A percentile compares a stretch with the other conserved stretches of the same genome.
These are phyloP conservation scores for Talaromyces amestolkiae DNA, from an alignment of 2,329 filamentous ascomycete species.

Conservation along the genomic window DNA sequence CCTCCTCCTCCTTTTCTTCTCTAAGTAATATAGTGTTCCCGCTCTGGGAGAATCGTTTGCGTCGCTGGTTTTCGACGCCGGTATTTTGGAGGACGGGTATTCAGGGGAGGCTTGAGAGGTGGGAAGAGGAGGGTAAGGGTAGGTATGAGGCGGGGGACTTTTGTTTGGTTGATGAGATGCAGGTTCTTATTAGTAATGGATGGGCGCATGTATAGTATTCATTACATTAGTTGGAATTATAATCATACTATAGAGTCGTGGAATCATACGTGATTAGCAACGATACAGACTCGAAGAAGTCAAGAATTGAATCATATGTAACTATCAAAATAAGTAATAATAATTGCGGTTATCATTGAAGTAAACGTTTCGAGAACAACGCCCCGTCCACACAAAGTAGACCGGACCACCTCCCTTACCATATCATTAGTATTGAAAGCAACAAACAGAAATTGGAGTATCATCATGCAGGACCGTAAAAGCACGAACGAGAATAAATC, in stretches of 20 bases:
- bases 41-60: conserved; percentile 57
- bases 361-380: background rate
- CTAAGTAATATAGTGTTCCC: conserved; percentile 48
- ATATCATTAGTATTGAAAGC: background rate
- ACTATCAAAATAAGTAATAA: background rate
- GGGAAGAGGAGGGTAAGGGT: conserved; percentile 23
- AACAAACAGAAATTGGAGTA: conserved; percentile 7
- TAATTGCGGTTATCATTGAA: background rate
- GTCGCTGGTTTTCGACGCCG: conserved; percentile 45
- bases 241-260: background rate
- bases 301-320: background rate
- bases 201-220: conserved; percentile 55
- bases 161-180: conserved; percentile 62
- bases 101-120: conserved; percentile 38
- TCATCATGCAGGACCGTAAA: conserved; percentile 11
- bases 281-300: background rate
- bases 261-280: background rate
- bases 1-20: conserved; percentile 20
- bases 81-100: conserved; percentile 31
- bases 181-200: conserved; percentile 56
- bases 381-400: background rate
- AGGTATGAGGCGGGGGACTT: conserved; percentile 38
- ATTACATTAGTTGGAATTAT: background rate
- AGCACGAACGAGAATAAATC: background rate
- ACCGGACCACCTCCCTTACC: background rate